These are phyloP conservation scores for Claviceps paspali DNA, from an alignment of 2,329 filamentous ascomycete genomes.

Conservation along the genomic window DNA sequence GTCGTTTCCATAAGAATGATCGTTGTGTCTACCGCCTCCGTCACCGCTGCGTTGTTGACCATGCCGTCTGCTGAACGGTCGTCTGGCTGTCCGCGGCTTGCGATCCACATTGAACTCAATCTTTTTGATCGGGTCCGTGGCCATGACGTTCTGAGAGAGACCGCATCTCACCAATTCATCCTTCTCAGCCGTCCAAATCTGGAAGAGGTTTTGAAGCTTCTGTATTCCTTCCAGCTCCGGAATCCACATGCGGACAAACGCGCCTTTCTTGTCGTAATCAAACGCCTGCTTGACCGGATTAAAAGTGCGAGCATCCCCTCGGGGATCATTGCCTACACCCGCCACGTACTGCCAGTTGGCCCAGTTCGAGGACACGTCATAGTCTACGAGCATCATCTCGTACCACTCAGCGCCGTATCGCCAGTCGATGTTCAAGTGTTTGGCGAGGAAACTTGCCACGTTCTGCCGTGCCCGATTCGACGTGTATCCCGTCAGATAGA, in stretches of 20 bases:
- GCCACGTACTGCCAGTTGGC: slow-evolving; percentile 73
- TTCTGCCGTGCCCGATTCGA: slow-evolving; percentile 65
- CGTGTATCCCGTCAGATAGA: slow-evolving; percentile 63
- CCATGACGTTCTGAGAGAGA: slow-evolving; percentile 45
- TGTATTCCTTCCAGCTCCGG: slow-evolving; percentile 45
- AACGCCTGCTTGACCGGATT: slow-evolving; percentile 70
- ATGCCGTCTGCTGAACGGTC: slow-evolving; percentile 12
- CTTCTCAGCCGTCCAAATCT: slow-evolving; percentile 48
- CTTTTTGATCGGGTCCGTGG: slow-evolving; percentile 47
- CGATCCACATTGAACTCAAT: slow-evolving; percentile 48
- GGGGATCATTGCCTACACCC: slow-evolving; percentile 65
- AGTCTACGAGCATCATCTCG: slow-evolving; percentile 58
- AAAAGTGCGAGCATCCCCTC: slow-evolving; percentile 57
- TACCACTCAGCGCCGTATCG: slow-evolving; percentile 72
- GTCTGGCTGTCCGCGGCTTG: slow-evolving; percentile 21
- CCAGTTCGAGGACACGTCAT: slow-evolving; percentile 65
- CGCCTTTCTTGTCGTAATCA: slow-evolving; percentile 57
- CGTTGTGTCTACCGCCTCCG: slow-evolving; percentile 4
- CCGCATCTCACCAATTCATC: slow-evolving; percentile 42
- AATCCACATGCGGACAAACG: slow-evolving; percentile 60
- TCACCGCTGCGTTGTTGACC: slow-evolving; percentile 11
- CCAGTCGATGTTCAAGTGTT: slow-evolving; percentile 66
- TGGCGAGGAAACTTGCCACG: slow-evolving; percentile 57
- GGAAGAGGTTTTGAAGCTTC: slow-evolving; percentile 46
- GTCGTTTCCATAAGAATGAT: neutral